Base-by-base conservation (phyloP, 306 rosid species). In the Sophora flavescens region DNA sequence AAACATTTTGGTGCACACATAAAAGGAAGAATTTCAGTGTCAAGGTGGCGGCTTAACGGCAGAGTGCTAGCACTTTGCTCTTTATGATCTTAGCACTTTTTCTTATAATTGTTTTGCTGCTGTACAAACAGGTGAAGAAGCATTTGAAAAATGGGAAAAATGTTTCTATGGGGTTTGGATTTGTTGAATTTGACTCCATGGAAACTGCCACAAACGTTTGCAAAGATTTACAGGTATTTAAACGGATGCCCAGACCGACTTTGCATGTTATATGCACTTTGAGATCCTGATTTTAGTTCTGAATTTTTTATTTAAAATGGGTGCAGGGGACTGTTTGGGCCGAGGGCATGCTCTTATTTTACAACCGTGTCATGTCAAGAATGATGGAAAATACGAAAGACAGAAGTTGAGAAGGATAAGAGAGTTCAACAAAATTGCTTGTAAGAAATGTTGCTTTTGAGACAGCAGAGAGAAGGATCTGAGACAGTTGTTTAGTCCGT, bases 141-240 rank as follows among this genome's bases (percentile, higher is more conserved):
- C 97, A 90, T 79, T 39, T 86, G 81, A 92, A 92, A 88, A 91
- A 84, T 9, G 98, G 99, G 76, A 91, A 92, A 77, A 80, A 84
- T 74, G 89, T 92, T 70, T 92, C 97, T 35, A 88, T 84, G 97
- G 99, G 99, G 69, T 96, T 82, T 87, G 99, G 99, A 81, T 92
- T 96, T 67, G 41, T 87, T 30, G 97, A 96, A 83, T 88, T 91
- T 68, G 97, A 92, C 80, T 85, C 96, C 52, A 59, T 84, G 78
- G 98, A 89, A 84, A 92, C 97, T 2, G 93, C 97, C 32, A 78
- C 89, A 33, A 85, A 79, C 63, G 86, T 84, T 75, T 87, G 89
- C 78, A 84, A 66, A 69, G 87, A 87, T 84, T 86, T 91, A 58
- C 96, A 92, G 99, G 99, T 91, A 78, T 62, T 67, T 75, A 42